Base-by-base conservation (phyloP, 2,329 filamentous ascomycete species). In the Exophiala oligosperma region DNA sequence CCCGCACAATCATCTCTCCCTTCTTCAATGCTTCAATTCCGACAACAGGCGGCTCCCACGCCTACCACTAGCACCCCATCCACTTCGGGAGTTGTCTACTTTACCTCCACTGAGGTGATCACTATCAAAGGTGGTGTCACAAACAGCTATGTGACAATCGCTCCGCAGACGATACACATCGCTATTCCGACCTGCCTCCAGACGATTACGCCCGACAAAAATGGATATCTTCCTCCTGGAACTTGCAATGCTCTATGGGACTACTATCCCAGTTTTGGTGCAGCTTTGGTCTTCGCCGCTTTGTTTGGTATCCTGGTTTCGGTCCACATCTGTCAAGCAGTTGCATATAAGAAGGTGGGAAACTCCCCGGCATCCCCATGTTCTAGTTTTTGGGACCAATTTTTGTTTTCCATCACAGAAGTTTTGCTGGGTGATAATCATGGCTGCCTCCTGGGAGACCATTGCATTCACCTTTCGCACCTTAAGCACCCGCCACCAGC, bases 391-490 rank as follows among this genome's bases (percentile, higher is more conserved):
- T n/a, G 26, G 29, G 32, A 58, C 47, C 9, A 26, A 49, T 7
- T 21, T 21, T 21, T 17, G 17, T 49, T 49, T 60, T 7, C 59
- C 60, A 28, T 62, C 56, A 28, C 66, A 78, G 66, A 54, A 65
- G 14, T 79, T 76, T 61, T 71, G 69, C 40, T 77, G 75, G 74
- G 76, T 79, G 14, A 70, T 79, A 21, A 72, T 74, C 47, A 76
- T 78, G 71, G 76, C 71, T 26, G 67, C 68, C 1, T 40, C 60
- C 1, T 79, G 76, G 75, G 74, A 79, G 60, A 59, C 72, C 4
- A 58, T 66, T 9, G 69, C 73, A 4, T 79, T 76, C 62, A 60
- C 75, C 5, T 63, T 77, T 17, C 76, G 78, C 28, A 65, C 73
- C 0, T 62, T 77, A 1, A 72, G 72, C 14, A 73, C 77, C 1